A percentile compares a stretch with the other conserved stretches of the same genome.
Conservation (phyloP, 2,329 filamentous ascomycete genomes). For the Davidsoniella eucalypti region DNA sequence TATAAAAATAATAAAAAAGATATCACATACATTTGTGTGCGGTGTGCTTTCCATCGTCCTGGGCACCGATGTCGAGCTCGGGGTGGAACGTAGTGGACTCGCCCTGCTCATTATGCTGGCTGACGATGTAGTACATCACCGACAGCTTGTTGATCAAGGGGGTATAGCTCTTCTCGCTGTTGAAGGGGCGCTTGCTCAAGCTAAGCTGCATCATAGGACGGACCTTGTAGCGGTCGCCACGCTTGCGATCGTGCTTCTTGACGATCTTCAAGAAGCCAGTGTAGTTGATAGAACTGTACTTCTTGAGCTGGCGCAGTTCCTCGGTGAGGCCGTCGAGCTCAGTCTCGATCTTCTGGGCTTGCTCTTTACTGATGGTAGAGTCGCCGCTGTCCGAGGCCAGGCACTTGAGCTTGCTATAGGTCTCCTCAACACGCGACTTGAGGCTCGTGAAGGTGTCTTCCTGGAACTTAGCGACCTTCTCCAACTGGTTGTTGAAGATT, state of each 20-base stretch:
- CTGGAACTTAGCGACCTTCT: slow-evolving; percentile 88
- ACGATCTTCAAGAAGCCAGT: slow-evolving; percentile 95
- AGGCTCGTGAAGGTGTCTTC: slow-evolving; percentile 50
- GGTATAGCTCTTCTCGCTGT: slow-evolving; percentile 77
- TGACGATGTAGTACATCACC: slow-evolving; percentile 88
- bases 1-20: neutral
- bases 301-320: slow-evolving; percentile 84
- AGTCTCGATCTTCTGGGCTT: slow-evolving; percentile 53
- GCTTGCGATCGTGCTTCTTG: slow-evolving; percentile 96
- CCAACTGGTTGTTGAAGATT: slow-evolving; percentile 82
- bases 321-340: slow-evolving; percentile 81
- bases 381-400: slow-evolving; percentile 52
- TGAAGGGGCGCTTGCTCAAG: slow-evolving; percentile 78
- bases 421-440: slow-evolving; percentile 35
- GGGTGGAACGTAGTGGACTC: slow-evolving; percentile 21
- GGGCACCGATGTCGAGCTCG: slow-evolving; percentile 26
- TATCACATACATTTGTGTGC: slow-evolving; percentile 62
- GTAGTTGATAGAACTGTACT: slow-evolving; percentile 92
- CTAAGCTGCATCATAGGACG: slow-evolving; percentile 83
- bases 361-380: slow-evolving; percentile 28
- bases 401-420: slow-evolving; percentile 59
- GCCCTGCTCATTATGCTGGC: slow-evolving; percentile 58
- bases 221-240: slow-evolving; percentile 72
- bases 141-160: slow-evolving; percentile 81
- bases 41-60: slow-evolving; percentile 42